phyloP scores from a whole-genome alignment of 768 basidiomycete genomes.

The Crepidotus variabilis region DNA sequence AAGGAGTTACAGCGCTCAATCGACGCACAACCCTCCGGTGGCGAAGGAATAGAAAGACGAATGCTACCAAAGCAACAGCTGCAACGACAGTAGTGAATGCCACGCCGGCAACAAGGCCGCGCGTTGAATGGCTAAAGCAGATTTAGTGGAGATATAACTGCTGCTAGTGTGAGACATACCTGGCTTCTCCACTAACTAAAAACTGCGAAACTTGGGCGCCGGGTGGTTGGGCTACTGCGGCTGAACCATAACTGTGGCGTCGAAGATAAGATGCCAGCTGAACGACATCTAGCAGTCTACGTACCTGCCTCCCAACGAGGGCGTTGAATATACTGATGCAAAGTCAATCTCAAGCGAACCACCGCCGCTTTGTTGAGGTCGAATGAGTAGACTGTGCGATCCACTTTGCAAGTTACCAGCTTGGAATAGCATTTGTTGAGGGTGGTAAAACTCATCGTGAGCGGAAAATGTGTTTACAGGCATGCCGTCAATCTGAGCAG shows the following conservation, averaged over 20 bases:
- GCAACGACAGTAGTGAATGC: not conserved
- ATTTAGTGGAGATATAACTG: not conserved
- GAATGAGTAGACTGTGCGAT: constrained; percentile 6
- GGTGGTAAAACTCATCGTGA: constrained; percentile 5
- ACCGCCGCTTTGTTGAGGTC: not conserved
- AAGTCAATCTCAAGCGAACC: constrained; percentile 14
- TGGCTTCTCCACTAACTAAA: not conserved
- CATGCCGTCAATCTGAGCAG: constrained; percentile 9
- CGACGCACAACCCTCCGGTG: not conserved
- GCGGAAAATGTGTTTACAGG: constrained; percentile 1
- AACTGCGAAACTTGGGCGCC: no score
- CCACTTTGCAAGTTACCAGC: constrained; percentile 12
- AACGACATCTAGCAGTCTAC: not conserved
- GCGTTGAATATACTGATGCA: constrained; percentile 14
- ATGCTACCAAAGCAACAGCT: not conserved
- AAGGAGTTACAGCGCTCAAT: not conserved
- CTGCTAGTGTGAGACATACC: not conserved
- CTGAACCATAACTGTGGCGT: not conserved
- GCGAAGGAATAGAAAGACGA: not conserved
- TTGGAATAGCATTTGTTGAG: constrained; percentile 12
- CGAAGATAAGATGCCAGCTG: not conserved
- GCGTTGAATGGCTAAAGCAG: not conserved
- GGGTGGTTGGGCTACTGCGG: no score
- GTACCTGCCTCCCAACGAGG: constrained; percentile 11
- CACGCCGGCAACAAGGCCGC: not conserved